phyloP scores from a whole-genome alignment of 2,329 filamentous ascomycete species.

The Arthrobotrys entomopaga region DNA sequence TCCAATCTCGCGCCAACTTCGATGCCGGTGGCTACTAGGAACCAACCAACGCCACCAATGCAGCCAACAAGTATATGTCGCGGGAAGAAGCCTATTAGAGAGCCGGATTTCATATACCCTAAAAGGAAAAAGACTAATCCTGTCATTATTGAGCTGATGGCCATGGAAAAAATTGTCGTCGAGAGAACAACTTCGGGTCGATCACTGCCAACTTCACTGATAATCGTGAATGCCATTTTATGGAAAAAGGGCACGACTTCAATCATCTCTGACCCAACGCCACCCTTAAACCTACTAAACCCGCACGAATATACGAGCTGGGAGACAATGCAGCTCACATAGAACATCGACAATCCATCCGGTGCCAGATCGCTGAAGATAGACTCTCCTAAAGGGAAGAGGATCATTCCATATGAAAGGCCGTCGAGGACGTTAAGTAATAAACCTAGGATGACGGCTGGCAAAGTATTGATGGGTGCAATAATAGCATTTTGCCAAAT shows the following conservation, averaged over 20 bases:
- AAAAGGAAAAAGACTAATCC: slow-evolving; percentile 91
- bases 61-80: slow-evolving; percentile 96
- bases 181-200: slow-evolving; percentile 87
- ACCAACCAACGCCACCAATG: slow-evolving; percentile 96
- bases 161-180: slow-evolving; percentile 91
- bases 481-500: slow-evolving; percentile 74
- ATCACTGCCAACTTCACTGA: slow-evolving; percentile 78
- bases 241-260: slow-evolving; percentile 83
- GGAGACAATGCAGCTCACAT: slow-evolving; percentile 94
- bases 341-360: slow-evolving; percentile 98
- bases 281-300: slow-evolving; percentile 87
- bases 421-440: slow-evolving; percentile 94
- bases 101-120: slow-evolving; percentile 85
- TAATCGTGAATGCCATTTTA: slow-evolving; percentile 93
- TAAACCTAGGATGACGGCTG: slow-evolving; percentile 86
- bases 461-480: slow-evolving; percentile 76
- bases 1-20: slow-evolving; percentile 91
- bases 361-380: slow-evolving; percentile 87
- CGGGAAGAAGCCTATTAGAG: slow-evolving; percentile 95
- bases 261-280: slow-evolving; percentile 91
- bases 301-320: slow-evolving; percentile 87
- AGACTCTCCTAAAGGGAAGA: slow-evolving; percentile 89
- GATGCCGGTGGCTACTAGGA: slow-evolving; percentile 87
- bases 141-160: slow-evolving; percentile 88
- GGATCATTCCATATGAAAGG: slow-evolving; percentile 86